These are phyloP conservation scores for Fusarium vanettenii DNA, from an alignment of 2,329 filamentous ascomycete genomes.

Conservation along the genomic window DNA sequence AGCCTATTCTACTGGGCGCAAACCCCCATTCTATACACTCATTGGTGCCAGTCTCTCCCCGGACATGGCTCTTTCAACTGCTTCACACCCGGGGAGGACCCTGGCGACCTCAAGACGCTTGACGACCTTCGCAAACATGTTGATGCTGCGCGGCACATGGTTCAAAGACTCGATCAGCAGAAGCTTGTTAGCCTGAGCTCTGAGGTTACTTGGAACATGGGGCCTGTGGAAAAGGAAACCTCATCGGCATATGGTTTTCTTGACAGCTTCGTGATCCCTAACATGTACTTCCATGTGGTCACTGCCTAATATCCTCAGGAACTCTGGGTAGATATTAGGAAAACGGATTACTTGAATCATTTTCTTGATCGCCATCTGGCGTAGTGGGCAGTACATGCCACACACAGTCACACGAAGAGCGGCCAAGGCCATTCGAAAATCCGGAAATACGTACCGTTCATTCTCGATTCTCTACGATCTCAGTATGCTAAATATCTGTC, in stretches of 20 bases:
- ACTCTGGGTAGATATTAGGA: neutral
- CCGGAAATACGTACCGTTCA: neutral
- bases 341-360: neutral
- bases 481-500: neutral
- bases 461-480: neutral
- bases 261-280: neutral
- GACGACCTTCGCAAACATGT: neutral
- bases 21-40: neutral
- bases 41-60: neutral
- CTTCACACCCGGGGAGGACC: neutral
- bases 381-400: neutral
- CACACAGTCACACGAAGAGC: neutral
- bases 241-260: neutral
- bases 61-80: neutral
- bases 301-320: neutral
- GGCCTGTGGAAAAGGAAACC: neutral
- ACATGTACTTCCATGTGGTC: neutral
- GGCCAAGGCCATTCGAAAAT: neutral
- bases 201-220: no score
- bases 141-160: no score
- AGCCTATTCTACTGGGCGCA: neutral
- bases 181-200: neutral
- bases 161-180: neutral
- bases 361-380: neutral
- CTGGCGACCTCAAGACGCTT: conserved; percentile 25